phyloP scores from a whole-genome alignment of 768 basidiomycete genomes.

The Jaapia argillacea region DNA sequence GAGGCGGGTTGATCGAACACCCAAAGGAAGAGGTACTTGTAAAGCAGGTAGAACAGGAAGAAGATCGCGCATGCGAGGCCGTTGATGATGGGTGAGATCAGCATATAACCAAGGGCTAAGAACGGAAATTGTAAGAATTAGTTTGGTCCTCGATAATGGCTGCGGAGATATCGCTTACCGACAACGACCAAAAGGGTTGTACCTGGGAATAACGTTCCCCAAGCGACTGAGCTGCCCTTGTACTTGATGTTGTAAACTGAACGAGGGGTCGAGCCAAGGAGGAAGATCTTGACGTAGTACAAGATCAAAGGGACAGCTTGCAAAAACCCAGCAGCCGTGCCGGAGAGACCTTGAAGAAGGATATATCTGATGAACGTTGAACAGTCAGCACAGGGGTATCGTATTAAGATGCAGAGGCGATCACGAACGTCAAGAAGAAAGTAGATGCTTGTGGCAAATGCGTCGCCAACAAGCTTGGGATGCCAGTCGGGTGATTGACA shows the following conservation, averaged over 20 bases:
- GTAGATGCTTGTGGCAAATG: constrained; percentile 78
- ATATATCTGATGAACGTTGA: constrained; percentile 41
- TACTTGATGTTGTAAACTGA: constrained; percentile 81
- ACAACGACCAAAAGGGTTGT: constrained; percentile 79
- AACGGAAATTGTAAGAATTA: too few species aligned
- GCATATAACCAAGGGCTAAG: constrained; percentile 71
- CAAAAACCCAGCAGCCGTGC: constrained; percentile 71
- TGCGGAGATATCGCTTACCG: constrained; percentile 32
- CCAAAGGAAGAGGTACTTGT: constrained; percentile 42
- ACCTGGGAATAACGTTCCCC: constrained; percentile 73
- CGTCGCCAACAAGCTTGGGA: constrained; percentile 62
- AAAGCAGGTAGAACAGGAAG: constrained; percentile 72
- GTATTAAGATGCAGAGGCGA: not conserved
- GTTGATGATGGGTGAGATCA: constrained; percentile 91
- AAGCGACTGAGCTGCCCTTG: constrained; percentile 45
- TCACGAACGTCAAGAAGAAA: constrained; percentile 77
- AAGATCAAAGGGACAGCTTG: constrained; percentile 64
- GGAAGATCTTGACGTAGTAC: constrained; percentile 85
- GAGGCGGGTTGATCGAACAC: constrained; percentile 59
- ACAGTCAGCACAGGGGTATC: constrained; percentile 1
- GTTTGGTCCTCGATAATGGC: not conserved
- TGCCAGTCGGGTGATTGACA: constrained; percentile 53
- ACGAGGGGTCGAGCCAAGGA: constrained; percentile 85
- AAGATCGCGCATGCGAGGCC: constrained; percentile 80
- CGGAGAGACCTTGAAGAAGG: constrained; percentile 72